These are phyloP conservation scores for Quillaja saponaria DNA, from an alignment of 306 rosid genomes.

Conservation along the genomic window DNA sequence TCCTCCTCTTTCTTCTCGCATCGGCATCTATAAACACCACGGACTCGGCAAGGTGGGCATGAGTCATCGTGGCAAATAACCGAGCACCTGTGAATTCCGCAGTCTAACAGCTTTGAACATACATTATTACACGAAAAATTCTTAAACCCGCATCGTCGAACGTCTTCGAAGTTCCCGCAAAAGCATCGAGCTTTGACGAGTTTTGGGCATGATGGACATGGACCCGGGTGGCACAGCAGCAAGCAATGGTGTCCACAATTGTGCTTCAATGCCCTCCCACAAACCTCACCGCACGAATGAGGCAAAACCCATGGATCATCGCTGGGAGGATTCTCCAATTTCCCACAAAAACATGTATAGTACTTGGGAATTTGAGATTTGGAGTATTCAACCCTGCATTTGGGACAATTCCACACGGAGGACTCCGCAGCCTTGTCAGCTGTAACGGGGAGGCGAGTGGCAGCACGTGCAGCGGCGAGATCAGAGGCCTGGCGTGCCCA, in stretches of 20 bases:
- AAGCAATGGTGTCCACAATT: conserved; percentile 80
- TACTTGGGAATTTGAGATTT: conserved; percentile 66
- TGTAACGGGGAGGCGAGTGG: conserved; percentile 71
- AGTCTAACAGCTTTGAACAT: conserved; percentile 61
- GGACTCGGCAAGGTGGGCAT: conserved; percentile 68
- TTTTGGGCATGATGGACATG: conserved; percentile 91
- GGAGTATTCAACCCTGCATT: conserved; percentile 71
- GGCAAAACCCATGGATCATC: conserved; percentile 95
- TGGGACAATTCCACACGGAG: conserved; percentile 89
- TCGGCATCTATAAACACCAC: conserved; percentile 50
- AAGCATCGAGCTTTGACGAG: conserved; percentile 70
- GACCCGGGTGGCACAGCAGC: conserved; percentile 90
- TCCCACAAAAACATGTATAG: conserved; percentile 80
- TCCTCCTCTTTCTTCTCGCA: conserved; percentile 71
- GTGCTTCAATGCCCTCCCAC: conserved; percentile 67
- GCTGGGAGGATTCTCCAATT: conserved; percentile 66
- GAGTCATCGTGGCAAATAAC: conserved; percentile 69
- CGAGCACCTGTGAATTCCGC: conserved; percentile 59
- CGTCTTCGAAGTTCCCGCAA: conserved; percentile 64
- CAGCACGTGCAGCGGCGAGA: conserved; percentile 67
- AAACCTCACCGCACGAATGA: conserved; percentile 89
- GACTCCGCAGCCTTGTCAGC: conserved; percentile 43
- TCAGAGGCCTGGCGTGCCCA: conserved; percentile 90
- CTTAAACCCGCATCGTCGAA: conserved; percentile 78
- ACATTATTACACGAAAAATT: conserved; percentile 56